phyloP scores from a whole-genome alignment of 345 rosid genomes.

The Syzygium jambos region DNA sequence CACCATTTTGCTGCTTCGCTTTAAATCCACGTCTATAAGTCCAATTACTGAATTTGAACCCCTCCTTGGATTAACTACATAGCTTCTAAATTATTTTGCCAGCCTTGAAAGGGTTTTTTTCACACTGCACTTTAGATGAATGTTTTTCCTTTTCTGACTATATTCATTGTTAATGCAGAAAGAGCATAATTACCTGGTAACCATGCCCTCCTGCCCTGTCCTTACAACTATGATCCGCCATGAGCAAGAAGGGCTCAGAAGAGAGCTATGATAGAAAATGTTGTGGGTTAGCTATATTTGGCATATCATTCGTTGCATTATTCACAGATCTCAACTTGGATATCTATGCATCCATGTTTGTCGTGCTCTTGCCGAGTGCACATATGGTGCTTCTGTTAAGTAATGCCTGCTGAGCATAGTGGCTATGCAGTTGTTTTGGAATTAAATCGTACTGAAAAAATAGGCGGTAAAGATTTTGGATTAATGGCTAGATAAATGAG shows the following conservation, averaged over 20 bases:
- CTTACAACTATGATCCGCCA: background rate
- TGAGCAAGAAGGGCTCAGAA: background rate
- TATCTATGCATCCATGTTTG: background rate
- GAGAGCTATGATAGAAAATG: background rate
- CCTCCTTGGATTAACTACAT: background rate
- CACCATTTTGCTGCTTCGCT: background rate
- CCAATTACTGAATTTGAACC: background rate
- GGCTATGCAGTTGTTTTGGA: background rate
- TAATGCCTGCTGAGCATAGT: background rate
- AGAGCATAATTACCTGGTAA: background rate
- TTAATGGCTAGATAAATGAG: background rate
- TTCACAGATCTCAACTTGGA: background rate
- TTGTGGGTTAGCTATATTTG: background rate
- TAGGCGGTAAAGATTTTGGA: background rate
- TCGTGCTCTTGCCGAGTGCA: background rate
- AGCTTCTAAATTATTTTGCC: background rate
- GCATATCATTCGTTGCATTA: background rate
- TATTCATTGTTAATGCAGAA: background rate
- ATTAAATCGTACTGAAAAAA: background rate
- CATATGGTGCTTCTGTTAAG: background rate
- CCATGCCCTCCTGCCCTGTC: background rate
- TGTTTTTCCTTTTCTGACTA: background rate
- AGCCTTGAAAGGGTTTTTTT: background rate
- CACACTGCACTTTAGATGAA: background rate
- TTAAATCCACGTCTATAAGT: background rate